Conservation (phyloP, 495 filamentous ascomycete species). For the Pseudevernia furfuracea region DNA sequence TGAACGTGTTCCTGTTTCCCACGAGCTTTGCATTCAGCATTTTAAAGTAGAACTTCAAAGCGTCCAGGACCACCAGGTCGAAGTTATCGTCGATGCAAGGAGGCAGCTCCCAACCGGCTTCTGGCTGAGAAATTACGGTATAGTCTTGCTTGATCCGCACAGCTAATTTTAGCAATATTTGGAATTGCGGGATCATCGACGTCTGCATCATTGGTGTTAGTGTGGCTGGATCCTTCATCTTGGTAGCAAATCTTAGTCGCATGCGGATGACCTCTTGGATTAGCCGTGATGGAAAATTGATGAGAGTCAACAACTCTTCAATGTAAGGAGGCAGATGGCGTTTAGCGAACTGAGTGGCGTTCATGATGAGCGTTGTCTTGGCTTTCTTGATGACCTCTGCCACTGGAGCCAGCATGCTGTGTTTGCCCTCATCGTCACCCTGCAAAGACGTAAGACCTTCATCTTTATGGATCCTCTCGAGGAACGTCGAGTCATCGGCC, state of each 20-base stretch:
- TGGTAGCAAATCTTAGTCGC: constrained; percentile 82
- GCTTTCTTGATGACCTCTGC: constrained; percentile 83
- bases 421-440: constrained; percentile 49
- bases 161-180: constrained; percentile 82
- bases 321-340: constrained; percentile 95
- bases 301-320: constrained; percentile 87
- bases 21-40: constrained; percentile 95
- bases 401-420: constrained; percentile 78
- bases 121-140: constrained; percentile 69
- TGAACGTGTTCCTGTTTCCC: constrained; percentile 98
- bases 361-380: constrained; percentile 82
- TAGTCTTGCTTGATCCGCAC: constrained; percentile 89
- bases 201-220: constrained; percentile 86
- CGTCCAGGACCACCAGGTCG: constrained; percentile 89
- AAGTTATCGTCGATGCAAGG: constrained; percentile 96
- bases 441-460: constrained; percentile 89
- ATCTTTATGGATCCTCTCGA: constrained; percentile 97
- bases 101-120: constrained; percentile 90
- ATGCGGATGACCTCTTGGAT: constrained; percentile 96
- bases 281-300: constrained; percentile 91
- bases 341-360: constrained; percentile 75
- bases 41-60: constrained; percentile 94
- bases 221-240: constrained; percentile 84
- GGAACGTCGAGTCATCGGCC: constrained; percentile 80
- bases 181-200: constrained; percentile 95